Percentiles rank a stretch among this genome's conserved stretches.
phyloP scores from a whole-genome alignment of 768 basidiomycete genomes.

The Serendipita sp. region DNA sequence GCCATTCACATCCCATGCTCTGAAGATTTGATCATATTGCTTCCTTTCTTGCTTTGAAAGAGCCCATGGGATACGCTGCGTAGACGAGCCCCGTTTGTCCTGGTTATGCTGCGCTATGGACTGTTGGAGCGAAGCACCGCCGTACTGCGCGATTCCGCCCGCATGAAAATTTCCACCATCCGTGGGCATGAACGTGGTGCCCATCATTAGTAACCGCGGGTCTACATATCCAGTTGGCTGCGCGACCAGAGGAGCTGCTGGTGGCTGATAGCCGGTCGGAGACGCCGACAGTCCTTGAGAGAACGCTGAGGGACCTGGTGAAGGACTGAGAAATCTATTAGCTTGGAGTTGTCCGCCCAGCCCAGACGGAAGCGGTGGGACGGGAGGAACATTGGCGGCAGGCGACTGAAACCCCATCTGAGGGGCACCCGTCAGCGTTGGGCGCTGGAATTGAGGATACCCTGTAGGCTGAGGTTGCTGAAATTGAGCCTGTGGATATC shows the following conservation, averaged over 20 bases:
- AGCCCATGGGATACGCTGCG: constrained; percentile 71
- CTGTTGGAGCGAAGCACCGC: constrained; percentile 42
- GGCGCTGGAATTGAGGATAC: constrained; percentile 14
- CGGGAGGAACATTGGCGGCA: constrained; percentile 39
- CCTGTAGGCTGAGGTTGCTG: constrained; percentile 51
- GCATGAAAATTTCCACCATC: constrained; percentile 43
- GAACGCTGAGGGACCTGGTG: constrained; percentile 27
- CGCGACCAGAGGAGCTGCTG: constrained; percentile 35
- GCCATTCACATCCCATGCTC: constrained; percentile 78
- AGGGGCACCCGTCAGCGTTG: constrained; percentile 19
- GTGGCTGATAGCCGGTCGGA: constrained; percentile 36
- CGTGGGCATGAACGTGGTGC: constrained; percentile 79
- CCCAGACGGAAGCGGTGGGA: constrained; percentile 47
- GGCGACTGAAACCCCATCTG: constrained; percentile 12
- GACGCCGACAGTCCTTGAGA: constrained; percentile 20
- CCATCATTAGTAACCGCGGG: constrained; percentile 77
- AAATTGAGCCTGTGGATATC: constrained; percentile 27
- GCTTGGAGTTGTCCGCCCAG: constrained; percentile 24
- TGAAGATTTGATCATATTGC: constrained; percentile 89
- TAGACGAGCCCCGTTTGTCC: constrained; percentile 44
- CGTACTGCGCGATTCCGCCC: constrained; percentile 49
- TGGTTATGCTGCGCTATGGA: constrained; percentile 82
- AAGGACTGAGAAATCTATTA: constrained; percentile 35
- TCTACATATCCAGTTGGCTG: constrained; percentile 72
- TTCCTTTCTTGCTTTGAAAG: constrained; percentile 85